Evolutionary conservation across 768 basidiomycete species (phyloP), one percentile per base, ranked within the genome.

Genomic region (Royoungia palumana): DNA sequence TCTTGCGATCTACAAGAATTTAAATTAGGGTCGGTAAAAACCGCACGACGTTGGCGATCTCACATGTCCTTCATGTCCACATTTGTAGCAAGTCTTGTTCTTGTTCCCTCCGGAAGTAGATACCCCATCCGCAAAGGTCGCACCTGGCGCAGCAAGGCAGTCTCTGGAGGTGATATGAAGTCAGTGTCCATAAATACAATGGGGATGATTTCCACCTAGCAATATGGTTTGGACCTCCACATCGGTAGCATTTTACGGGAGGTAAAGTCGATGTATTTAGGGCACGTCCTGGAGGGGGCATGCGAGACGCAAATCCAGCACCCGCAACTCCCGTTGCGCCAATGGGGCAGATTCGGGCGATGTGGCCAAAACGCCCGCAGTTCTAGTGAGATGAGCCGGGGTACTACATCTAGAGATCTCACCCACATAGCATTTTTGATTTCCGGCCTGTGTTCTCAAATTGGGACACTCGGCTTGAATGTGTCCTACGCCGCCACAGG

Each of bases 401-500:
- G 25, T 13, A 41, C 41, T 49, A 46, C 41, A 28, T 28, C 45
- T 42, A 36, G 39, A 40, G n/a, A 19, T 34, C 6, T 42, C 12
- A 62, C 85, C 67, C 68, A 92, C 90, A 69, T 89, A 93, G 69
- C 90, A 93, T 71, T 89, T 91, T 71, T 87, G 85, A 61, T 75
- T 82, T 50, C 72, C 76, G 58, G 78, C 72, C 56, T 83, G 85
- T 25, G 86, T 68, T 64, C 88, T 82, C 66, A 90, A 70, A 64
- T 79, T 91, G 19, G 88, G 89, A 57, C 89, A 91, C 62, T 92
- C 89, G 41, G 89, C 88, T 69, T 87, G 85, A 57, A 90, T 87
- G 65, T 94, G 89, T 51, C 93, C 93, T 56, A 96, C 82, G 44
- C 92, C 94, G 21, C 92, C 89, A 61, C 92, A 96, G 34, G 86